Base-by-base conservation (phyloP, 768 basidiomycete species). In the Lenzites betulinus region DNA sequence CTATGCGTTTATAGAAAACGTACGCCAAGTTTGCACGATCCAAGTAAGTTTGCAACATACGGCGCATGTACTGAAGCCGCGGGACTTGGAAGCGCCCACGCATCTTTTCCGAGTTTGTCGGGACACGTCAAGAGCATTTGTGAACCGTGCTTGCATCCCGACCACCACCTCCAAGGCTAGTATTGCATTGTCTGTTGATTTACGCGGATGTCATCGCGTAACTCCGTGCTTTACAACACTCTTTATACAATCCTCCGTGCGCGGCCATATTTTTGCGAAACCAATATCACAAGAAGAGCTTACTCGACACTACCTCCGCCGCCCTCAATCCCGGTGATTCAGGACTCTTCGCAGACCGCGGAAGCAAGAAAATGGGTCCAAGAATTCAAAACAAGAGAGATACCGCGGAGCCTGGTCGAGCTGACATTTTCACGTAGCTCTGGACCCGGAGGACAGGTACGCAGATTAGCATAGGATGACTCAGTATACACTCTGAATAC, bases 381-480 rank as follows among this genome's bases (percentile, higher is more conserved):
- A 1, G 60, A 68, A 20, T 90, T 90, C 70, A 78, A 75, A 47
- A 59, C 65, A 8, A 66, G 68, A 12, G 66, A 71, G 3, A 80
- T 89, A 38, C 84, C 84, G 0, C 83, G 75, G 62, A 73, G 73
- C 35, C 48, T 79, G 20, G 88, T 91, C 0, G 81, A 88, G 42
- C 64, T 93, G 25, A 78, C 82, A 0, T 93, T 90, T 66, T 83
- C 90, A 6, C 78, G 90, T 52, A 93, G 91, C 66, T 92, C 91
- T 3, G 92, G 92, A 23, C 92, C 92, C 7, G 92, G 92, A 36
- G 92, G 92, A 16, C 91, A 92, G 82, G 91, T 90, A 49, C 42
- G 76, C 7, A 22, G 23, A 7, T 15, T 25, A 7, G 13, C 7
- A 46, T 13, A 13, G 1, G 13, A 13, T 13, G 5, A 9, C 22